phyloP scores from a whole-genome alignment of 192 early-diverging fungal genomes.

The Lunasporangiospora selenospora region DNA sequence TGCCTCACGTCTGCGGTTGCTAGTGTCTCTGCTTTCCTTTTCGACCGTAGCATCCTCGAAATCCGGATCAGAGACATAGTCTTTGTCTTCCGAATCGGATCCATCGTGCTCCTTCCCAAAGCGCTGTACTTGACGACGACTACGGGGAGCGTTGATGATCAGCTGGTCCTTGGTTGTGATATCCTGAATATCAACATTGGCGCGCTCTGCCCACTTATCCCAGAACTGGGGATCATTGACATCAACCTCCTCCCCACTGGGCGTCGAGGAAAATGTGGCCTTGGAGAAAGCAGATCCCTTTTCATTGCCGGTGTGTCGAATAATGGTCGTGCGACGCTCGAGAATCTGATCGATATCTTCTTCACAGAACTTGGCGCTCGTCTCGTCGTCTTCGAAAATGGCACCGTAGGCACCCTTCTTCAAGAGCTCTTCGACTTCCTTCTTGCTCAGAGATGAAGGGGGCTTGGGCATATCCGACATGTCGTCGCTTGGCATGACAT shows the following conservation, averaged over 20 bases:
- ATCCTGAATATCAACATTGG: conserved; percentile 70
- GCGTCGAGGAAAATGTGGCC: conserved; percentile 69
- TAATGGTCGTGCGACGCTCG: conserved; percentile 78
- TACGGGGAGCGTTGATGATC: conserved; percentile 74
- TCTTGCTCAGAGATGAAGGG: conserved; percentile 67
- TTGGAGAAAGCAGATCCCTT: conserved; percentile 87
- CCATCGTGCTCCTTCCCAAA: conserved; percentile 51
- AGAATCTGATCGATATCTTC: conserved; percentile 92
- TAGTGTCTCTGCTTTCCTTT: conserved; percentile 24
- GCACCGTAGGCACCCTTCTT: conserved; percentile 93
- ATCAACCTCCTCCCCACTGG: conserved; percentile 61
- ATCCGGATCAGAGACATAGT: conserved; percentile 56
- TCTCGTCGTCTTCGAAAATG: conserved; percentile 82
- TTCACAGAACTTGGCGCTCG: conserved; percentile 79
- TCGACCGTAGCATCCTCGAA: conserved; percentile 49
- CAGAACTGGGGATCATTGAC: conserved; percentile 89
- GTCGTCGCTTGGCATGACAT: conserved; percentile 58
- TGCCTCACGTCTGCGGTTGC: conserved; percentile 44
- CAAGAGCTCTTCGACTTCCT: conserved; percentile 84
- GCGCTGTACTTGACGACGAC: conserved; percentile 66
- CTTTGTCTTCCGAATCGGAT: conserved; percentile 54
- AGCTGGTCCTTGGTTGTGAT: conserved; percentile 61
- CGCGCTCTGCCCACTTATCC: conserved; percentile 86
- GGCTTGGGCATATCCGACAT: conserved; percentile 54
- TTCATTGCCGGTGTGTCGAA: conserved; percentile 74